phyloP scores from a whole-genome alignment of 2,329 filamentous ascomycete species.

The Ophiosphaerella korrae region DNA sequence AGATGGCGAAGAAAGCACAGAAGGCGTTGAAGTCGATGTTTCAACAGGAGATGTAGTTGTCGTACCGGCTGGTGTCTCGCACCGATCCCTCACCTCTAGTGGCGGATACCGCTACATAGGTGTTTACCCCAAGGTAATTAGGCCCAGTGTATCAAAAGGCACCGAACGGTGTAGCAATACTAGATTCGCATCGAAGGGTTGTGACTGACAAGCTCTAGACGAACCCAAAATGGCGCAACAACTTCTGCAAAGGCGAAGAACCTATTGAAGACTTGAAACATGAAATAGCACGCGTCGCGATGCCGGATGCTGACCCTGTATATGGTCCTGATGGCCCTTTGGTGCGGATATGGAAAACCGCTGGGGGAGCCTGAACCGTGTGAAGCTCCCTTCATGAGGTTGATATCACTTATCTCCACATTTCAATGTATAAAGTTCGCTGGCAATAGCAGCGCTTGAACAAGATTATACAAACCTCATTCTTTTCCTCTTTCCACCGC shows the following conservation, averaged over 20 bases:
- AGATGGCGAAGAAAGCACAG: conserved; percentile 19
- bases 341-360: conserved; percentile 6
- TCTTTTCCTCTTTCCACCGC: no score
- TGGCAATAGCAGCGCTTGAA: no score
- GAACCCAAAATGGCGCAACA: conserved; percentile 12
- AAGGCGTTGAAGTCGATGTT: conserved; percentile 14
- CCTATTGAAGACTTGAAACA: conserved; percentile 1
- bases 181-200: no score
- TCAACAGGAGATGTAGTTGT: conserved; percentile 43
- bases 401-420: neutral
- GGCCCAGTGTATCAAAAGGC: neutral
- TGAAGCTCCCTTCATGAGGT: neutral
- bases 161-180: no score
- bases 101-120: conserved; percentile 44
- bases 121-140: conserved; percentile 40
- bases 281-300: conserved; percentile 6
- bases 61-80: conserved; percentile 43
- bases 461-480: no score
- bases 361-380: neutral
- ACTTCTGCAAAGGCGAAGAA: conserved; percentile 9
- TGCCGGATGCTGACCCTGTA: conserved; percentile 10
- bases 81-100: conserved; percentile 36
- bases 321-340: conserved; percentile 7
- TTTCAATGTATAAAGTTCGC: neutral
- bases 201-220: conserved; percentile 1